Conservation (phyloP, 2,329 filamentous ascomycete genomes). For the Alternaria arbusti region DNA sequence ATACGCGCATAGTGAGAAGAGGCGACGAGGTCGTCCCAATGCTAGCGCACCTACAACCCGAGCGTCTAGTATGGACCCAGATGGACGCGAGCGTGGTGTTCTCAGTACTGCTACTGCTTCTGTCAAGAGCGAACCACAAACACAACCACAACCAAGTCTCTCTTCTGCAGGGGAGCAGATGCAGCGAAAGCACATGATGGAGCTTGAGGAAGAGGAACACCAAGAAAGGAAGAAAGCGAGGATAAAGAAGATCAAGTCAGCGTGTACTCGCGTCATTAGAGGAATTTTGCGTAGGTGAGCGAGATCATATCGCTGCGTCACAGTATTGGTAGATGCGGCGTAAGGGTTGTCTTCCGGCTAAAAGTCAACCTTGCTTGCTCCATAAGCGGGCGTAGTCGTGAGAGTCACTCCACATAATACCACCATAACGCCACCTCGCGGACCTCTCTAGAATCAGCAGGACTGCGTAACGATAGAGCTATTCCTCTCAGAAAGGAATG, state of each 20-base stretch:
- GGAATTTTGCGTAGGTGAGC: background rate
- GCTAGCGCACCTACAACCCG: background rate
- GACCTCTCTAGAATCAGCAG: background rate
- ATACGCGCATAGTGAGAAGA: background rate
- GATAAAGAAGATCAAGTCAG: background rate
- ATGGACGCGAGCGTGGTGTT: background rate
- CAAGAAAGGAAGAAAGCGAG: background rate
- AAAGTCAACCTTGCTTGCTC: background rate
- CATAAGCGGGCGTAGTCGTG: background rate
- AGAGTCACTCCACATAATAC: slow-evolving; percentile 1
- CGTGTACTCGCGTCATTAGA: background rate
- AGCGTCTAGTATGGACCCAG: background rate
- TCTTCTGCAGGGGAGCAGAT: background rate
- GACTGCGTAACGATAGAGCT: background rate
- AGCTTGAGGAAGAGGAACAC: background rate
- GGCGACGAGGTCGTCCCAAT: background rate
- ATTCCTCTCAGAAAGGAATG: background rate
- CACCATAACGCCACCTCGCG: background rate
- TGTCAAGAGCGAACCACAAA: background rate
- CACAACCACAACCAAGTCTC: background rate
- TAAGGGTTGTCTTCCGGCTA: background rate
- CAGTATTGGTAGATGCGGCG: background rate
- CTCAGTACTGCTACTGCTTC: background rate
- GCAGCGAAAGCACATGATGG: background rate
- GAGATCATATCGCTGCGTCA: background rate